Conservation (phyloP, 1,139 yeast genomes). For the Scheffersomyces parashehatae region DNA sequence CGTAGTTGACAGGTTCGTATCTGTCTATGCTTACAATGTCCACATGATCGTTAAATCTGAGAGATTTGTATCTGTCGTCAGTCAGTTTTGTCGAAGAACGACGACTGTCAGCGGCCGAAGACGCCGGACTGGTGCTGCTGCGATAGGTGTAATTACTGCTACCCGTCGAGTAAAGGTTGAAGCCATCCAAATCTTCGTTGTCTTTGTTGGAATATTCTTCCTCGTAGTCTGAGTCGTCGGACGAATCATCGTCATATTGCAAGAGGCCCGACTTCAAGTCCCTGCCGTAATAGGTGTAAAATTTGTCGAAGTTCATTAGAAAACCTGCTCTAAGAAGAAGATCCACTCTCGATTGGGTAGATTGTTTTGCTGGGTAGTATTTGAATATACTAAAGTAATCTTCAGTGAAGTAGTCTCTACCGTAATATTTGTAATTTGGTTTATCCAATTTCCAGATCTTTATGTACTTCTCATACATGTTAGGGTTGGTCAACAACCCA, state of each 20-base stretch:
- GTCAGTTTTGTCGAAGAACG: neutral
- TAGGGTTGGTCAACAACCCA: conserved; percentile 5
- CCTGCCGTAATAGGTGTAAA: conserved; percentile 4
- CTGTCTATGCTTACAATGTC: conserved; percentile 8
- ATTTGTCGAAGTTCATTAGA: conserved; percentile 11
- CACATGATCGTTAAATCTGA: conserved; percentile 9
- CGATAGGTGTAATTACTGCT: neutral
- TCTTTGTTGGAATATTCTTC: neutral
- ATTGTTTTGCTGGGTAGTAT: conserved; percentile 6
- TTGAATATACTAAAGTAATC: conserved; percentile 10
- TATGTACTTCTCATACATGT: conserved; percentile 6
- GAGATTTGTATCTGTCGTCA: conserved; percentile 1
- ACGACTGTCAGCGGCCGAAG: neutral
- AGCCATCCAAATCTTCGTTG: neutral
- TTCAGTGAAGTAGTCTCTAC: conserved; percentile 7
- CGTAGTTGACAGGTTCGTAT: conserved; percentile 10
- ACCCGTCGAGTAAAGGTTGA: neutral
- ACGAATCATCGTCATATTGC: conserved; percentile 1
- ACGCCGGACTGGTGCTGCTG: neutral
- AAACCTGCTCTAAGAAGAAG: conserved; percentile 9
- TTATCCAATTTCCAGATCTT: conserved; percentile 10
- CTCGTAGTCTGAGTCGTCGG: neutral
- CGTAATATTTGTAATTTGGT: conserved; percentile 9
- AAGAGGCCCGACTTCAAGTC: conserved; percentile 4
- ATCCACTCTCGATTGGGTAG: conserved; percentile 8